Conservation (phyloP, 352 stramenopile genomes). For the Thalassiosira exigua region DNA sequence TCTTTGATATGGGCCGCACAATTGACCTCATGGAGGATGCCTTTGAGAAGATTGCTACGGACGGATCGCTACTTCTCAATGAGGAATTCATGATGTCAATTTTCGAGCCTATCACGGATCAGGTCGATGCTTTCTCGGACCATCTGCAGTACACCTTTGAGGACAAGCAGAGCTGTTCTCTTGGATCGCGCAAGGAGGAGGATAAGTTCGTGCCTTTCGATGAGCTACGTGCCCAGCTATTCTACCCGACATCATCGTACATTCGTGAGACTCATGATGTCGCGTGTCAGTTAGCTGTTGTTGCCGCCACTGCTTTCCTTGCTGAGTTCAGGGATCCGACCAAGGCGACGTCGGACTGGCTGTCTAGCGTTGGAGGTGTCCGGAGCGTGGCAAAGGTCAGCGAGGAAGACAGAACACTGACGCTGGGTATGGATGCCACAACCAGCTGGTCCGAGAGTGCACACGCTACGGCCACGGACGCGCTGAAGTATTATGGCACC, state of each 20-base stretch:
- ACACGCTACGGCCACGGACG: not conserved
- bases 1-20: conserved; percentile 13
- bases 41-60: conserved; percentile 13
- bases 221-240: not conserved
- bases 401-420: not conserved
- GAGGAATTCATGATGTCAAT: conserved; percentile 31
- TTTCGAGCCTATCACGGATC: not conserved
- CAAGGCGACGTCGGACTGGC: not conserved
- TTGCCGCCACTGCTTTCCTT: not conserved
- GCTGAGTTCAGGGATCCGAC: not conserved
- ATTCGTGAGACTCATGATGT: not conserved
- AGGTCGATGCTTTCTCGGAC: not conserved
- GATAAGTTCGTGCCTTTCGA: not conserved
- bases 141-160: conserved; percentile 1
- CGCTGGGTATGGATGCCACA: not conserved
- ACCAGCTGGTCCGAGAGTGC: not conserved
- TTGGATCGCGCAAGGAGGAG: conserved; percentile 1
- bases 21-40: conserved; percentile 25
- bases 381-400: not conserved
- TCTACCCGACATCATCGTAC: not conserved
- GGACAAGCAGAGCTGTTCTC: not conserved
- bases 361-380: not conserved
- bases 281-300: not conserved
- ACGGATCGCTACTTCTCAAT: conserved; percentile 9
- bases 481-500: not conserved